Evolutionary conservation across 768 basidiomycete genomes (phyloP).

Genomic region (Lactarius evosmus): DNA sequence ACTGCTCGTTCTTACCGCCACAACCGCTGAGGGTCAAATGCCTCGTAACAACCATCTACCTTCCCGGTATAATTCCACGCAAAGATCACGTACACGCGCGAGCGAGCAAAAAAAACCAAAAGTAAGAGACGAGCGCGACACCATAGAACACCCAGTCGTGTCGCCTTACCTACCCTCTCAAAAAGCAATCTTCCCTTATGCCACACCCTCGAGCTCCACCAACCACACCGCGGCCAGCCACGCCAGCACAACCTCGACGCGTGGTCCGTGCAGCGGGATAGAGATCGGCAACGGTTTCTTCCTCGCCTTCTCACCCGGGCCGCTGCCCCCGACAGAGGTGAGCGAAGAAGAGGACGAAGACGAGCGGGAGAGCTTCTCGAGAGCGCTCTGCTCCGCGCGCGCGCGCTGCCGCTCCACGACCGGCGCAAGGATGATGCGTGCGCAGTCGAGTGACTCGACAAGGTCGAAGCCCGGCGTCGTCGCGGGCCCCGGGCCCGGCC

Average conservation of each 20-base stretch:
- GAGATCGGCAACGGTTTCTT: conserved; percentile 68
- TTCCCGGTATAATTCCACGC: neutral
- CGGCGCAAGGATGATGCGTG: conserved; percentile 70
- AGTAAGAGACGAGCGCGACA: neutral
- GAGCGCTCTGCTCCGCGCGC: conserved; percentile 49
- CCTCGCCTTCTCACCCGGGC: conserved; percentile 34
- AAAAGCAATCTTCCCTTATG: conserved; percentile 20
- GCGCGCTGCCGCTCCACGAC: conserved; percentile 62
- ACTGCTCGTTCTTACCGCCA: neutral
- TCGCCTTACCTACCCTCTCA: neutral
- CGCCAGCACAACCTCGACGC: conserved; percentile 81
- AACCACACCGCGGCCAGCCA: conserved; percentile 83
- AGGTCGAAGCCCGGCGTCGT: conserved; percentile 39
- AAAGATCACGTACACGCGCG: neutral
- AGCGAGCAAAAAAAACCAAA: neutral
- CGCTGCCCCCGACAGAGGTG: conserved; percentile 32
- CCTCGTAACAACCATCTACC: neutral
- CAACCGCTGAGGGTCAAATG: neutral
- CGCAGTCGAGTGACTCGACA: conserved; percentile 58
- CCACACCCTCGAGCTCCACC: conserved; percentile 57
- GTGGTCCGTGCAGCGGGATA: conserved; percentile 81
- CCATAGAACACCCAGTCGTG: neutral
- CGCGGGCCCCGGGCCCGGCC: conserved; percentile 13
- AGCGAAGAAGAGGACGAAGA: conserved; percentile 9
- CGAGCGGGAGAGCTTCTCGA: conserved; percentile 42